Conservation (phyloP, 306 rosid genomes). For the Alnus glutinosa region DNA sequence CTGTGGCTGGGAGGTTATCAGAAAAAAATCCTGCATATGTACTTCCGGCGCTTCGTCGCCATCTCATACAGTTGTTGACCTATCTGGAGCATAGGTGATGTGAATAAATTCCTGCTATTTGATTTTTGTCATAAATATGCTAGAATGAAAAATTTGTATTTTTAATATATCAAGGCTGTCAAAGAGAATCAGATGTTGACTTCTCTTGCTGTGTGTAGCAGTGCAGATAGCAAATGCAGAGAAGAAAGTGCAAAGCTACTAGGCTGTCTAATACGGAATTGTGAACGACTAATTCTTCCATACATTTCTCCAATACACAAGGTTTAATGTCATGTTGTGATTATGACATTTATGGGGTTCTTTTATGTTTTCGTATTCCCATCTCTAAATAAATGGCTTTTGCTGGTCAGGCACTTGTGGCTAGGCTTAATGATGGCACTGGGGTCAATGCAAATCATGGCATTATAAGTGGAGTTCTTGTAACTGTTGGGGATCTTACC, state of each 20-base stretch:
- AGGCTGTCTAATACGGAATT: constrained; percentile 93
- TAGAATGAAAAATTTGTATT: constrained; percentile 13
- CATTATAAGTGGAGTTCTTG: constrained; percentile 93
- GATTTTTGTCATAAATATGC: constrained; percentile 1
- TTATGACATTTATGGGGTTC: constrained; percentile 15
- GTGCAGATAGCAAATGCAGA: constrained; percentile 99
- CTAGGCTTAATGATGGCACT: constrained; percentile 71
- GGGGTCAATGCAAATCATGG: constrained; percentile 73
- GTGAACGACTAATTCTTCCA: constrained; percentile 91
- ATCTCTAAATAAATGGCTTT: constrained; percentile 31
- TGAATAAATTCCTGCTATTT: constrained; percentile 18
- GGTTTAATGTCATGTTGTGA: constrained; percentile 45
- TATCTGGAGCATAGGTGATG: constrained; percentile 90
- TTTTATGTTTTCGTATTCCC: constrained; percentile 14
- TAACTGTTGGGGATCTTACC: constrained; percentile 97
- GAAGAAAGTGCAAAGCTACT: constrained; percentile 98
- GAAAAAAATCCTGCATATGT: constrained; percentile 99
- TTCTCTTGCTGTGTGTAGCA: constrained; percentile 58
- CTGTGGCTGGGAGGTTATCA: constrained; percentile 93
- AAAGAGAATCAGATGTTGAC: constrained; percentile 29
- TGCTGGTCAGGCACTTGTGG: constrained; percentile 80
- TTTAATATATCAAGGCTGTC: neutral
- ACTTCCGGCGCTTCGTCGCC: constrained; percentile 99
- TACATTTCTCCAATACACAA: constrained; percentile 95
- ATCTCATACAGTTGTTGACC: constrained; percentile 91